phyloP scores from a whole-genome alignment of 306 rosid genomes.

The Leucaena leucocephala region DNA sequence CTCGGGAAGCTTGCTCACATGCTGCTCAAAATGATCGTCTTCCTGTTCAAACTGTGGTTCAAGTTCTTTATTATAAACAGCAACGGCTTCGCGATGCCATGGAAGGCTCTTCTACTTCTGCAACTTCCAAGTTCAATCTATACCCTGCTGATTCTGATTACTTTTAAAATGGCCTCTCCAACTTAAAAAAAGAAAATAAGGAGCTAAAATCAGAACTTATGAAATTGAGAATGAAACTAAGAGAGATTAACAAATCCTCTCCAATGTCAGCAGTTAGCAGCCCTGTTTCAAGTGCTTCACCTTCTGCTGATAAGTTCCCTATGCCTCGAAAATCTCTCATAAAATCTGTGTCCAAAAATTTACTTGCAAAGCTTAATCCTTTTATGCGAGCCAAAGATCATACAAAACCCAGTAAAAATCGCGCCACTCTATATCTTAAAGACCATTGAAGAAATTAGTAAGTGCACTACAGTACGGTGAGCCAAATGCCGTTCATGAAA shows the following conservation, averaged over 20 bases:
- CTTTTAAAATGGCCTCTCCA: slow-evolving; percentile 61
- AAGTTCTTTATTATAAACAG: slow-evolving; percentile 91
- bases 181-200: slow-evolving; percentile 69
- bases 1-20: slow-evolving; percentile 95
- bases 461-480: not conserved
- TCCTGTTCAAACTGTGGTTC: slow-evolving; percentile 94
- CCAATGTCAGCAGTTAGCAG: slow-evolving; percentile 49
- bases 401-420: slow-evolving; percentile 61
- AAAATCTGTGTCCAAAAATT: slow-evolving; percentile 63
- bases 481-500: not conserved
- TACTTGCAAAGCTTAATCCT: slow-evolving; percentile 69
- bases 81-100: slow-evolving; percentile 85
- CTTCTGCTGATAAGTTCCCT: slow-evolving; percentile 72
- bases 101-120: slow-evolving; percentile 54
- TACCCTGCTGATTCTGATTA: slow-evolving; percentile 55
- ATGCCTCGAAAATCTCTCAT: slow-evolving; percentile 78
- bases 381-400: slow-evolving; percentile 67
- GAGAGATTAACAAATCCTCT: slow-evolving; percentile 61
- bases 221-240: slow-evolving; percentile 75
- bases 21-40: slow-evolving; percentile 97
- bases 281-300: slow-evolving; percentile 45
- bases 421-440: slow-evolving; percentile 92
- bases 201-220: slow-evolving; percentile 73
- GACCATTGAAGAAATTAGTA: not conserved
- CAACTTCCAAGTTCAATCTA: slow-evolving; percentile 46